Percentiles rank a stretch among this genome's conserved stretches.
Evolutionary conservation across 2,329 filamentous ascomycete genomes (phyloP).

Genomic region (Verticillium nubilum): DNA sequence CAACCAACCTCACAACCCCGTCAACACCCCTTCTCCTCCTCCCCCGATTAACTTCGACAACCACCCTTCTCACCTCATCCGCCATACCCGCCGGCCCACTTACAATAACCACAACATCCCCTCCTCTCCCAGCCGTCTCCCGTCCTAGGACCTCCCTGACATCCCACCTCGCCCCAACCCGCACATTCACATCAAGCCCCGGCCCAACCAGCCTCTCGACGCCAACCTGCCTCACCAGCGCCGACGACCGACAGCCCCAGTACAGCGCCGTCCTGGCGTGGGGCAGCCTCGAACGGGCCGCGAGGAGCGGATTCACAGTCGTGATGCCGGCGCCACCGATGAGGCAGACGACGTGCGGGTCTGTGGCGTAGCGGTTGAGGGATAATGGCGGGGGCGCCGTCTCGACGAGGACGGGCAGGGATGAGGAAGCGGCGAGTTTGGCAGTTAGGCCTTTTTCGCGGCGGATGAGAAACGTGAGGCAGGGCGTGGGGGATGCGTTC

Average conservation of each 20-base stretch:
- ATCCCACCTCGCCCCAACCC: slow-evolving; percentile 3
- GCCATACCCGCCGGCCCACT: slow-evolving; percentile 13
- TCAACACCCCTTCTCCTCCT: not conserved
- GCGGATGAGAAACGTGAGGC: slow-evolving; percentile 6
- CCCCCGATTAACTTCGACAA: slow-evolving; percentile 6
- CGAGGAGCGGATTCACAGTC: slow-evolving; percentile 2
- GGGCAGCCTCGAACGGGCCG: not conserved
- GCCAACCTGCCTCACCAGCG: slow-evolving; percentile 2
- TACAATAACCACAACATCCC: slow-evolving; percentile 8
- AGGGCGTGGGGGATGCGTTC: not conserved
- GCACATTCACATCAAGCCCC: not conserved
- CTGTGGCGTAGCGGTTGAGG: not conserved
- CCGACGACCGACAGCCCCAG: slow-evolving; percentile 5
- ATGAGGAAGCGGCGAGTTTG: not conserved
- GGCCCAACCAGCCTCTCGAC: not conserved
- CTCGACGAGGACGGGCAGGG: not conserved
- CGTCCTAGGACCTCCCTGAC: slow-evolving; percentile 4
- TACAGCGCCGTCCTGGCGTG: not conserved
- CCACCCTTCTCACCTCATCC: slow-evolving; percentile 10
- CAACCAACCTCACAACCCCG: slow-evolving; percentile 1
- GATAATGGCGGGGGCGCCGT: not conserved
- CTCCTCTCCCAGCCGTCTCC: not conserved
- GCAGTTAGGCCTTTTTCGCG: slow-evolving; percentile 6
- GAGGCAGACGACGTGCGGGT: not conserved
- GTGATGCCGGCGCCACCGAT: not conserved